These are phyloP conservation scores for Cucurbita moschata DNA, from an alignment of 306 rosid species.

Conservation along the genomic window DNA sequence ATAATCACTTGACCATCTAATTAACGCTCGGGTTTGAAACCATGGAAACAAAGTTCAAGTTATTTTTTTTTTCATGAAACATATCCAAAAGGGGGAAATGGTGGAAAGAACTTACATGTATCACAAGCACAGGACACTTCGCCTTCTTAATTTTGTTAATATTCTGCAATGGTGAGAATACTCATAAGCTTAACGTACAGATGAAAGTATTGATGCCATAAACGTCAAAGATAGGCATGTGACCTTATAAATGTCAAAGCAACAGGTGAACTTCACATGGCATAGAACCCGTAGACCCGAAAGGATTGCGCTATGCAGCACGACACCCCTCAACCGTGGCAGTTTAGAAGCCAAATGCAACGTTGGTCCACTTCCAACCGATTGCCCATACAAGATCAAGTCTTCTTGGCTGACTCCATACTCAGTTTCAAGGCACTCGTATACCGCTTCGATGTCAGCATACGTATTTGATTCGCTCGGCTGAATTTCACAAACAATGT, in stretches of 20 bases:
- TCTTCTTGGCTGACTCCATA: constrained; percentile 97
- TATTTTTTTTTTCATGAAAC: not conserved
- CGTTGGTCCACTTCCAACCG: constrained; percentile 97
- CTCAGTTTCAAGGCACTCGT: constrained; percentile 78
- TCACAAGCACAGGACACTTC: constrained; percentile 93
- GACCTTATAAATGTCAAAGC: constrained; percentile 96
- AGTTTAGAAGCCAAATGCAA: constrained; percentile 87
- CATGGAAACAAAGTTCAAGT: not conserved
- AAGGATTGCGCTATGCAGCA: constrained; percentile 91
- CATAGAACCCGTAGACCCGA: constrained; percentile 91
- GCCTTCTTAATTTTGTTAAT: constrained; percentile 85
- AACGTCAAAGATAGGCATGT: not conserved
- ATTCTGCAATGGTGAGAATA: constrained; percentile 44
- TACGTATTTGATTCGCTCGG: constrained; percentile 93
- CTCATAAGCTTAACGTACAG: not conserved
- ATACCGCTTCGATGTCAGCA: constrained; percentile 91
- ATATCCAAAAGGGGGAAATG: not conserved
- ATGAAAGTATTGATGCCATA: not conserved
- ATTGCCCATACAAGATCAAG: constrained; percentile 84
- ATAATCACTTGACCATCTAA: not conserved
- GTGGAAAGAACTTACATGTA: constrained; percentile 65
- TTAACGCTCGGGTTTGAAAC: not conserved
- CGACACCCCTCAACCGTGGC: constrained; percentile 88
- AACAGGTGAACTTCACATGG: constrained; percentile 71
- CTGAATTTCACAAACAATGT: constrained; percentile 25